Evolutionary conservation across 176 grass and related monocot species (phyloP), one percentile per base, ranked within the genome.

Genomic region (Paspalum notatum): DNA sequence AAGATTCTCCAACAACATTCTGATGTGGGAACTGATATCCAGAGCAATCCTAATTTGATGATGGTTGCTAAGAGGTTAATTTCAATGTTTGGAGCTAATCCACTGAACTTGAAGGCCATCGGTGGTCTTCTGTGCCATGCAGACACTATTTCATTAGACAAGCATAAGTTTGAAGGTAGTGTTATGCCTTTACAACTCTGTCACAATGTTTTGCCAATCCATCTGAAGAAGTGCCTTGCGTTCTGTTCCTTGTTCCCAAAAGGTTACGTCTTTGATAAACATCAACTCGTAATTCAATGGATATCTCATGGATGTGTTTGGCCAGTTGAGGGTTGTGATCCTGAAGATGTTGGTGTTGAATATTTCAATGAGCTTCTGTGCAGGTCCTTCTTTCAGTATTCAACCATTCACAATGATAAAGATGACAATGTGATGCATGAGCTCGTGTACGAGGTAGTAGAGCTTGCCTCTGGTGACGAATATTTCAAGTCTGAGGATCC

Each of bases 201-300:
- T 3, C 64, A 83, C 24, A 68, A 62, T 24, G 43, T 22, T 37
- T 66, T 85, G n/a, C 82, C 82, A 3, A 25, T 26, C 6, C 39
- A 78, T 75, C 64, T 92, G 13, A 85, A 84, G 18, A 48, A 20
- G 20, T 88, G 90, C 57, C 52, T 91, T 20, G 49, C 56, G 38
- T 83, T 88, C 2, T 85, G 82, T 68, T 87, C 62, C 10, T 76
- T 91, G 58, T 86, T 90, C 81, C 84, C 83, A 22, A 22, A 64
- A 51, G 57, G 27, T 8, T 79, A 68, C 17, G 43, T 90, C 11
- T 80, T 86, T 71, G 63, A 42, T 56, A 86, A 69, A 62, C 25
- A 74, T 68, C 45, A 37, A 21, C 17, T 76, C 3, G 68, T 91
- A 51, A 53, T 25, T 25, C 54, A 39, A 42, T 91, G 89, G 89